Evolutionary conservation across 108 stramenopile genomes (phyloP).

Genomic region (Craspedostauros australis): DNA sequence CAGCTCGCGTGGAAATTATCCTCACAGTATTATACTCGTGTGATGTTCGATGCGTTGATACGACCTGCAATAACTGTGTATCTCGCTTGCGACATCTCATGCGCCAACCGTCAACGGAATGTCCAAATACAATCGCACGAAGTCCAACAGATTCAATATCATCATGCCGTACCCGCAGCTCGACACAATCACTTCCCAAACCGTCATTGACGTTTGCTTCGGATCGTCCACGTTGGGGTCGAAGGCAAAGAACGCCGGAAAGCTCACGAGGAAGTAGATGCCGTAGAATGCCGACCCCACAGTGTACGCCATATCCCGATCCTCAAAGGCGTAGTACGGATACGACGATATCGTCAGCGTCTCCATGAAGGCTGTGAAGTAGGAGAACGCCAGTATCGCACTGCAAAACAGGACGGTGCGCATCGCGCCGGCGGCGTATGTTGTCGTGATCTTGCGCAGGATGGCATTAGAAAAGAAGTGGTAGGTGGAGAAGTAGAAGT

Average conservation of each 20-base stretch:
- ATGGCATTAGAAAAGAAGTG: constrained; percentile 89
- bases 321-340: constrained; percentile 95
- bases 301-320: constrained; percentile 43
- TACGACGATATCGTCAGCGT: constrained; percentile 92
- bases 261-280: constrained; percentile 97
- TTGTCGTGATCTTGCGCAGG: constrained; percentile 69
- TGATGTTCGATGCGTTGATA: no score
- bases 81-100: constrained; percentile 14
- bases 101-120: constrained; percentile 72
- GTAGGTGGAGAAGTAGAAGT: constrained; percentile 96
- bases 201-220: constrained; percentile 24
- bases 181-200: constrained; percentile 72
- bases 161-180: constrained; percentile 91
- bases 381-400: constrained; percentile 47
- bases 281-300: constrained; percentile 90
- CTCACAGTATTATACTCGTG: no score
- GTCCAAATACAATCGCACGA: constrained; percentile 79
- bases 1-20: no score
- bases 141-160: constrained; percentile 87
- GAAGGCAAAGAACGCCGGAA: constrained; percentile 87
- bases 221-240: constrained; percentile 49
- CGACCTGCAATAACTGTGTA: no score
- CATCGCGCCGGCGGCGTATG: constrained; percentile 33
- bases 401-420: constrained; percentile 52
- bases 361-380: constrained; percentile 98